Evolutionary conservation across 176 grass and related monocot species (phyloP).

Genomic region (Juncus effusus): DNA sequence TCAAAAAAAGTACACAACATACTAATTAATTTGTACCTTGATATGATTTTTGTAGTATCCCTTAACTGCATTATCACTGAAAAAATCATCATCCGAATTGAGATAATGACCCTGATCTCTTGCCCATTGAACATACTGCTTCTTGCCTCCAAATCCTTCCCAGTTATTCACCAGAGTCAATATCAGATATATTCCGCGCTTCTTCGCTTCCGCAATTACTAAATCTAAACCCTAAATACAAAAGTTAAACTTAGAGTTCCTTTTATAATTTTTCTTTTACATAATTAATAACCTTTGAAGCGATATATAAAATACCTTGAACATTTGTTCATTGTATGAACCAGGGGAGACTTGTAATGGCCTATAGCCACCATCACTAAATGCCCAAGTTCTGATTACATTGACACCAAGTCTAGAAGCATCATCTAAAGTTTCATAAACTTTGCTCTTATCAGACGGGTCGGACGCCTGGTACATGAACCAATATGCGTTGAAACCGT

Average conservation of each 20-base stretch:
- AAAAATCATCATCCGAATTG: constrained; percentile 58
- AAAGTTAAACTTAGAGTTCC: background rate
- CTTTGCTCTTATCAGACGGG: constrained; percentile 45
- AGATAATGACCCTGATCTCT: constrained; percentile 42
- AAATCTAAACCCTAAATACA: constrained; percentile 56
- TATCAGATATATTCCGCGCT: constrained; percentile 50
- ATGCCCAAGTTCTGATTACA: constrained; percentile 73
- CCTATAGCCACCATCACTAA: constrained; percentile 62
- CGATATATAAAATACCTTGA: constrained; percentile 36
- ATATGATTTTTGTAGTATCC: constrained; percentile 68
- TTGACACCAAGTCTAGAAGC: constrained; percentile 46
- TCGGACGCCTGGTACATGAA: constrained; percentile 69
- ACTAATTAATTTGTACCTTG: constrained; percentile 28
- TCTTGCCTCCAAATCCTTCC: constrained; percentile 61
- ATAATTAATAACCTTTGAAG: background rate
- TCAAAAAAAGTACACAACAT: background rate
- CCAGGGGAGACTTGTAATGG: constrained; percentile 67
- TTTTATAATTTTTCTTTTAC: background rate
- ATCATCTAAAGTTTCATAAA: constrained; percentile 32
- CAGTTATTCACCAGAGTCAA: constrained; percentile 76
- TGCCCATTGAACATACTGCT: constrained; percentile 80
- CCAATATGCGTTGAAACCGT: constrained; percentile 84
- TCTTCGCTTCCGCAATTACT: constrained; percentile 63
- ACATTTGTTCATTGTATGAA: constrained; percentile 61
- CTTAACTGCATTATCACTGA: constrained; percentile 28